Evolutionary conservation across 768 basidiomycete species (phyloP), one percentile per base, ranked within the genome.

Genomic region (Flagelloscypha sp.): DNA sequence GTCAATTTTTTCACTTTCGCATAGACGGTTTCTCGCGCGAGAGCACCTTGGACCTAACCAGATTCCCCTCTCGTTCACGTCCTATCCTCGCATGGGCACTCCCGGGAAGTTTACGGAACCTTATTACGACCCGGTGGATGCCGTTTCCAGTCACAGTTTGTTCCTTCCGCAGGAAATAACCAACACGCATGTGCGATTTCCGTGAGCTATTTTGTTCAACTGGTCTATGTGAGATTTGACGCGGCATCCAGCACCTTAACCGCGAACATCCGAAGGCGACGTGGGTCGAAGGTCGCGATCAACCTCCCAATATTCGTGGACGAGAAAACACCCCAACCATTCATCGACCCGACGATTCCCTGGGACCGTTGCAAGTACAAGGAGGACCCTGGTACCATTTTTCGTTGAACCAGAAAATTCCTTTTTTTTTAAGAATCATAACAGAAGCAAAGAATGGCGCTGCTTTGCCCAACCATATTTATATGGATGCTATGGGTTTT

Each of bases 401-500:
- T 33, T 20, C 17, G 23, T 16, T 0, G 24, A 7, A 17, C 30
- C 18, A 30, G 25, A 3, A 21, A 24, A 16, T 45, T 35, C 44
- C 29, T 17, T 20, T 27, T 34, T 28, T 34, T 39, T 35, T 42
- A 40, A 24, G 41, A 16, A 39, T 32, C 15, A 9, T 19, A 32
- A 19, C 43, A 86, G 90, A 95, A 67, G 92, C 92, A 1, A 86
- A 80, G 59, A 70, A 79, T 43, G 92, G 93, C 2, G 89, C 92
- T 4, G 92, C 93, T 11, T 68, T 88, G 23, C 65, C 68, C 21
- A 80, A 94, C 54, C 93, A 98, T 57, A 87, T 99, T 44, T 98
- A 98, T 55, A 74, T 98, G 67, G 95, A 99, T 56, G 93, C 95
- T 7, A 98, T 98, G 95, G 94, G 93, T 19, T 99, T 99, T 56